Evolutionary conservation across 108 stramenopile species (phyloP), one percentile per base, ranked within the genome.

Genomic region (Cyclotella distinguenda): DNA sequence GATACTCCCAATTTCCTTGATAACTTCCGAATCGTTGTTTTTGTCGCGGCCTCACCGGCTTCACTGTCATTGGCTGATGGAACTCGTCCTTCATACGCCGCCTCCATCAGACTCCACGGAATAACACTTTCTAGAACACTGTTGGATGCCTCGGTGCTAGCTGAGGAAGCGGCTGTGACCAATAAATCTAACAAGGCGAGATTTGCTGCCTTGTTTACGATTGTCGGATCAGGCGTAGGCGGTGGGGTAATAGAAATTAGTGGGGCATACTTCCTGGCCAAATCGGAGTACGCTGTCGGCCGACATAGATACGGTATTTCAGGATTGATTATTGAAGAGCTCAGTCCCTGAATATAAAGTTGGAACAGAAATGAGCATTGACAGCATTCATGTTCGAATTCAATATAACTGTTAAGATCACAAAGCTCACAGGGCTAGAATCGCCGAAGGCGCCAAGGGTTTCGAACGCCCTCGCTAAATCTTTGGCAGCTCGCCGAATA

Each of bases 381-480:
- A 31, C 2, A 53, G 3, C 1, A 6, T 2, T 47, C 13, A 68
- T 59, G n/a, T 4, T 25, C 15, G 54, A 13, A 34, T 39, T 38
- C 25, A 44, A 52, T 65, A 18, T 28, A 11, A 40, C 10, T n/a
- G n/a, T n/a, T n/a, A n/a, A n/a, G n/a, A n/a, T n/a, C n/a, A n/a
- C n/a, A n/a, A 66, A 60, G 74, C 65, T 35, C 21, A 42, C 81
- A 81, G 74, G 68, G 84, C 79, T 40, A 33, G 56, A 48, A 19
- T 11, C 12, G 38, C 91, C 91, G 74, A 76, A 93, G 4, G 78
- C 83, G 10, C 91, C 91, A 39, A 89, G 50, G n/a, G 68, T 64
- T 21, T 86, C 50, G 65, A 93, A 88, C 3, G 91, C 87, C 27
- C 78, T 63, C n/a, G 91, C 86, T 23, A 93, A 57, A 27, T 88